phyloP scores from a whole-genome alignment of 1,284 basidiomycete species.

The Athelia psychrophila region DNA sequence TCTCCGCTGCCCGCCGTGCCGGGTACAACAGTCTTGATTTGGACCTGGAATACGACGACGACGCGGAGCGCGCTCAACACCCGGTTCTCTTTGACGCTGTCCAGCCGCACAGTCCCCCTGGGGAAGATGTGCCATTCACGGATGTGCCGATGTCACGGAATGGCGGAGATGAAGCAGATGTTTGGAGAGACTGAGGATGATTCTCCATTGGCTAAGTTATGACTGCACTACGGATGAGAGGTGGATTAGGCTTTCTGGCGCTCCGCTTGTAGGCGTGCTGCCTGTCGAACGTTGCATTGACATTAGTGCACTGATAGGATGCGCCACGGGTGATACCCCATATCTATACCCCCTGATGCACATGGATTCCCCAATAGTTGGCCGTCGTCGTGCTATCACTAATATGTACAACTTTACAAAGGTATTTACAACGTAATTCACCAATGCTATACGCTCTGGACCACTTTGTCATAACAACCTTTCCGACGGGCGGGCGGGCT shows the following conservation, averaged over 20 bases:
- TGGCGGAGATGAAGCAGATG: conserved; percentile 54
- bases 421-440: background rate
- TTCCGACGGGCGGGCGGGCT: too few relatives aligned
- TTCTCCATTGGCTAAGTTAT: background rate
- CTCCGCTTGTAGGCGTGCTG: too few relatives aligned
- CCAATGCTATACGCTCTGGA: too few relatives aligned
- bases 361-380: too few relatives aligned
- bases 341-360: too few relatives aligned
- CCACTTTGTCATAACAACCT: too few relatives aligned
- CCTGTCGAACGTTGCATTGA: too few relatives aligned
- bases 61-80: conserved; percentile 49
- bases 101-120: conserved; percentile 27
- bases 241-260: too few relatives aligned
- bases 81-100: conserved; percentile 56
- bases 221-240: background rate
- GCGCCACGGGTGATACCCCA: too few relatives aligned
- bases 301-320: too few relatives aligned
- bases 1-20: conserved; percentile 68
- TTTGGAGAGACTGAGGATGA: conserved; percentile 73
- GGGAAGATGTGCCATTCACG: conserved; percentile 32
- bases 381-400: too few relatives aligned
- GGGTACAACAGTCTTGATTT: conserved; percentile 66
- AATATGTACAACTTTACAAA: background rate
- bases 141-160: conserved; percentile 45
- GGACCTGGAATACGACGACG: conserved; percentile 67